phyloP scores from a whole-genome alignment of 495 filamentous ascomycete species.

The Tetracladium marchalianum region DNA sequence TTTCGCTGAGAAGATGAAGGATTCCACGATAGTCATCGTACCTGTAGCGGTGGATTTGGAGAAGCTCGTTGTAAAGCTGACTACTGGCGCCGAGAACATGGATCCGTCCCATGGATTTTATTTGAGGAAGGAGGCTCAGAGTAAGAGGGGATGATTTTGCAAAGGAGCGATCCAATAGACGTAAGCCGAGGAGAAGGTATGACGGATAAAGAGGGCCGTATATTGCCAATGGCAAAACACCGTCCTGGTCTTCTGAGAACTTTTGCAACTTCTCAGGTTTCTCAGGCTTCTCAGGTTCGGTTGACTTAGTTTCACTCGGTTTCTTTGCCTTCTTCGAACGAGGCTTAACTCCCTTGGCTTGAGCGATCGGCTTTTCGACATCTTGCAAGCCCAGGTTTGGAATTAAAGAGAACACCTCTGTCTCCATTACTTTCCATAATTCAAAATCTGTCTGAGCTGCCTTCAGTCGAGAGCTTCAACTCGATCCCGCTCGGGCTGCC shows the following conservation, averaged over 20 bases:
- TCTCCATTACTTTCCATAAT: conserved; percentile 62
- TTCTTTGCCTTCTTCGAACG: conserved; percentile 8
- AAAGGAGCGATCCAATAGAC: conserved; percentile 52
- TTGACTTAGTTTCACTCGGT: conserved; percentile 13
- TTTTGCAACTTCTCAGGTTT: background rate
- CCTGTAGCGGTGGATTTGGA: conserved; percentile 52
- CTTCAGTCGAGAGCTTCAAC: conserved; percentile 39
- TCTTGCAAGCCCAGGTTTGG: conserved; percentile 27
- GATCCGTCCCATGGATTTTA: conserved; percentile 59
- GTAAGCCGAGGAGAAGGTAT: conserved; percentile 52
- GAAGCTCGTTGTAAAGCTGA: conserved; percentile 63
- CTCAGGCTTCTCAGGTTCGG: conserved; percentile 9
- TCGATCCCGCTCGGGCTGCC: conserved; percentile 28
- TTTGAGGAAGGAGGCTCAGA: conserved; percentile 52
- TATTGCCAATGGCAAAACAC: conserved; percentile 22
- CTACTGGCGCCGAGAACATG: conserved; percentile 66
- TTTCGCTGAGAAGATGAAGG: conserved; percentile 58
- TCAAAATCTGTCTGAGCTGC: conserved; percentile 49
- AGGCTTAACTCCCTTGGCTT: background rate
- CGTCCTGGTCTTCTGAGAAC: background rate
- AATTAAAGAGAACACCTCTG: conserved; percentile 58
- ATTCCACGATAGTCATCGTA: conserved; percentile 52
- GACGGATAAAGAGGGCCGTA: conserved; percentile 59
- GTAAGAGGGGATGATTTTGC: conserved; percentile 47
- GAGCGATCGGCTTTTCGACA: background rate